A percentile compares a stretch with the other conserved stretches of the same genome.
Evolutionary conservation across 352 stramenopile genomes (phyloP).

Genomic region (Elongisporangium prolatum): DNA sequence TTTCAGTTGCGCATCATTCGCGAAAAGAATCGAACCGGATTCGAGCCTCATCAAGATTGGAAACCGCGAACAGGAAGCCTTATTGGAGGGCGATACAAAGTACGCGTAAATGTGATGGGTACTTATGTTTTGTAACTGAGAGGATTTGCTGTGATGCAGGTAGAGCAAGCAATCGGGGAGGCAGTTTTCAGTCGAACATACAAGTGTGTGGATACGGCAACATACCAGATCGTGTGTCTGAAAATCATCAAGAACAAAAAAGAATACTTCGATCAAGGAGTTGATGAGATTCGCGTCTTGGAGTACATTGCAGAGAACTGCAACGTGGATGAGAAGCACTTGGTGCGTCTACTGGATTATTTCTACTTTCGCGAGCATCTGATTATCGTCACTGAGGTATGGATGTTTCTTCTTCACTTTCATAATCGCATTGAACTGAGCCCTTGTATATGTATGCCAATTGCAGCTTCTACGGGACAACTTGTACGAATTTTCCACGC

Average conservation of each 20-base stretch:
- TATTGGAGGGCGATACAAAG: constrained; percentile 61
- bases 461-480: constrained; percentile 93
- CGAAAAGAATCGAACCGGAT: constrained; percentile 76
- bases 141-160: constrained; percentile 22
- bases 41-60: constrained; percentile 78
- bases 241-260: constrained; percentile 99
- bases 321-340: constrained; percentile 88
- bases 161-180: constrained; percentile 71
- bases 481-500: constrained; percentile 97
- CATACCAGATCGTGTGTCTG: constrained; percentile 88
- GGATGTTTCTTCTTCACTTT: background rate
- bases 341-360: constrained; percentile 93
- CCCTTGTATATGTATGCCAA: constrained; percentile 3
- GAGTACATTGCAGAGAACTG: constrained; percentile 69
- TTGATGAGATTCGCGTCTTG: constrained; percentile 78
- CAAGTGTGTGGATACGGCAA: constrained; percentile 60
- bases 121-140: too few species aligned
- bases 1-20: constrained; percentile 69
- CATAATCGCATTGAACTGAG: background rate
- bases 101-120: too few species aligned
- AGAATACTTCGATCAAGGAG: constrained; percentile 98
- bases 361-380: constrained; percentile 96
- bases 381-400: constrained; percentile 96
- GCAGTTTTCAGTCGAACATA: constrained; percentile 83
- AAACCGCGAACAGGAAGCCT: constrained; percentile 47